Conservation (phyloP, 2,329 filamentous ascomycete species). For the Lasiodiplodia theobromae region DNA sequence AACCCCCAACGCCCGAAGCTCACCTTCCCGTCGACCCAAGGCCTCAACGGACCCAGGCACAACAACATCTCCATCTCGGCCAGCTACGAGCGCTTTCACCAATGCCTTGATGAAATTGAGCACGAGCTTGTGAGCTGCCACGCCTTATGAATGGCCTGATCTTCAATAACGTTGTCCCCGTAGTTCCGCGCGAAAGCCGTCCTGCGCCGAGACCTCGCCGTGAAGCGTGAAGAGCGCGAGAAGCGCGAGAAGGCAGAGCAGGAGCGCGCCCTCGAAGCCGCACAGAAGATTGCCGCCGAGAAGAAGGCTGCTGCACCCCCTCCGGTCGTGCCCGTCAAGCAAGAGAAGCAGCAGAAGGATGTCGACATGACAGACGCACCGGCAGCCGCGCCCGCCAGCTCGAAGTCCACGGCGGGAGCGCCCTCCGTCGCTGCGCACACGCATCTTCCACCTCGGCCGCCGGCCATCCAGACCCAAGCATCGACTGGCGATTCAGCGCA, state of each 20-base stretch:
- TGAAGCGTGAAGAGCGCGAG: constrained; percentile 44
- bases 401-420: constrained; percentile 4
- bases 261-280: constrained; percentile 29
- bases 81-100: constrained; percentile 54
- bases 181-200: constrained; percentile 42
- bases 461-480: constrained; percentile 33
- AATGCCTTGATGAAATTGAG: constrained; percentile 60
- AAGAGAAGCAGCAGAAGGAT: constrained; percentile 27
- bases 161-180: not conserved
- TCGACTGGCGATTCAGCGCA: constrained; percentile 24
- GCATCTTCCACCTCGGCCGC: constrained; percentile 17
- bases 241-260: constrained; percentile 44
- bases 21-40: constrained; percentile 51
- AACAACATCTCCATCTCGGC: constrained; percentile 50
- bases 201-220: constrained; percentile 46
- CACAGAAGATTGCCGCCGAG: not conserved
- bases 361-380: constrained; percentile 27
- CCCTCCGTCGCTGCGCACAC: constrained; percentile 24
- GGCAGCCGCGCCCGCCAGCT: constrained; percentile 5
- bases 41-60: constrained; percentile 52
- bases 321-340: not conserved
- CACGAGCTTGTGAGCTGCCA: constrained; percentile 49
- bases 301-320: not conserved
- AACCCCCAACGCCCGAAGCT: constrained; percentile 29
- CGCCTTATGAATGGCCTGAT: not conserved